phyloP scores from a whole-genome alignment of 2,329 filamentous ascomycete species.

The Gnomoniopsis smithogilvyi region DNA sequence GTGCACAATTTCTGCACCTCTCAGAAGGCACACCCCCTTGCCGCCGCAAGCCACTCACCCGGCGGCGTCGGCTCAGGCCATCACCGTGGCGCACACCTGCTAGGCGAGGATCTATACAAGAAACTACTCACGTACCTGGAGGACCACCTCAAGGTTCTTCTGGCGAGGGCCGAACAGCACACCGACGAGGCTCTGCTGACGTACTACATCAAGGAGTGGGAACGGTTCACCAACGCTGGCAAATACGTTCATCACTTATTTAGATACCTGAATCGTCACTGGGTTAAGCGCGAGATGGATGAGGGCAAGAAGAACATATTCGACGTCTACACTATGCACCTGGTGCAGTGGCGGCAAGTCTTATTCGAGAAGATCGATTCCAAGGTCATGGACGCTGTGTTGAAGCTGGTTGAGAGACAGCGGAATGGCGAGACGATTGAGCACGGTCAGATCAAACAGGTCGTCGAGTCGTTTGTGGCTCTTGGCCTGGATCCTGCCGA shows the following conservation, averaged over 20 bases:
- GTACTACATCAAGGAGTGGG: slow-evolving; percentile 97
- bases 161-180: slow-evolving; percentile 71
- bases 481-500: slow-evolving; percentile 92
- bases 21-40: slow-evolving; percentile 66
- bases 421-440: slow-evolving; percentile 97
- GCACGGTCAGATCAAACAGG: slow-evolving; percentile 92
- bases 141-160: slow-evolving; percentile 69
- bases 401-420: slow-evolving; percentile 96
- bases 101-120: slow-evolving; percentile 94
- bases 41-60: slow-evolving; percentile 44
- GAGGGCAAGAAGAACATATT: slow-evolving; percentile 98
- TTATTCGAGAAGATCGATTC: slow-evolving; percentile 80
- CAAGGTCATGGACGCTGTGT: slow-evolving; percentile 91
- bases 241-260: slow-evolving; percentile 98
- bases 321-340: slow-evolving; percentile 94
- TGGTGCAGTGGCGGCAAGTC: slow-evolving; percentile 92
- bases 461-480: slow-evolving; percentile 95
- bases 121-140: slow-evolving; percentile 85
- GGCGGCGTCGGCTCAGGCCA: slow-evolving; percentile 28
- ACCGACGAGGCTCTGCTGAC: slow-evolving; percentile 84
- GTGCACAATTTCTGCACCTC: slow-evolving; percentile 99
- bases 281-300: slow-evolving; percentile 98
- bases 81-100: slow-evolving; percentile 64
- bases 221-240: slow-evolving; percentile 88
- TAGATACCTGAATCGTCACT: slow-evolving; percentile 93